Conservation (phyloP, 768 basidiomycete species). For the Collybia sp. region DNA sequence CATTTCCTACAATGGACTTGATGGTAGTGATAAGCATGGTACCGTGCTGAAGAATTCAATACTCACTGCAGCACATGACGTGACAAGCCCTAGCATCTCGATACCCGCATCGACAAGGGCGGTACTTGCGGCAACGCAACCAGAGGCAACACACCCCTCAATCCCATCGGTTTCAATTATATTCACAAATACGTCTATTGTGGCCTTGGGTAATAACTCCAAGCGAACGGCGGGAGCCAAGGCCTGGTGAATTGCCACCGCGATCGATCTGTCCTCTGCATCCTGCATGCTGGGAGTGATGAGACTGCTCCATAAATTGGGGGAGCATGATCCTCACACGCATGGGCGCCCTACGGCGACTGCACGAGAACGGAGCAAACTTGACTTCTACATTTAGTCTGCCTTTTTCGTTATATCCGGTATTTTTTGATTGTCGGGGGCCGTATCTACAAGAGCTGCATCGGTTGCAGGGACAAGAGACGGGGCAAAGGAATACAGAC, state of each 20-base stretch:
- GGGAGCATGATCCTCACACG: slow-evolving; percentile 49
- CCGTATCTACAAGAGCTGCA: slow-evolving; percentile 53
- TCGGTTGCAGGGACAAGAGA: slow-evolving; percentile 7
- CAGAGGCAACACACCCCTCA: slow-evolving; percentile 85
- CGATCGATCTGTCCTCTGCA: slow-evolving; percentile 86
- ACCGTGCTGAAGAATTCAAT: background rate
- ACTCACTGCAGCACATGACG: slow-evolving; percentile 76
- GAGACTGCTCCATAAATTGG: slow-evolving; percentile 8
- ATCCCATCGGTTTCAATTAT: slow-evolving; percentile 90
- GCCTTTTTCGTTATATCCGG: slow-evolving; percentile 82
- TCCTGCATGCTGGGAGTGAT: slow-evolving; percentile 52
- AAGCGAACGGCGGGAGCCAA: slow-evolving; percentile 80
- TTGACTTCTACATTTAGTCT: slow-evolving; percentile 93
- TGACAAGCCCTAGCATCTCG: slow-evolving; percentile 84
- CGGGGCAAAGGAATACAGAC: slow-evolving; percentile 42
- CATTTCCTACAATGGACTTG: slow-evolving; percentile 54
- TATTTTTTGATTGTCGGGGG: slow-evolving; percentile 79
- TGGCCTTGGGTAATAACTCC: slow-evolving; percentile 90
- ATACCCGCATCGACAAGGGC: slow-evolving; percentile 93
- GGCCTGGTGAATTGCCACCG: slow-evolving; percentile 81
- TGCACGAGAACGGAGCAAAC: slow-evolving; percentile 90
- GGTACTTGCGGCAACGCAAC: slow-evolving; percentile 81
- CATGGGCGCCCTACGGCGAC: slow-evolving; percentile 73
- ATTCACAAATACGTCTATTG: slow-evolving; percentile 86
- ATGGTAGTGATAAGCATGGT: slow-evolving; percentile 3